Evolutionary conservation across 2,329 filamentous ascomycete species (phyloP), one percentile per base, ranked within the genome.

Genomic region (Arachnomyces sp.): DNA sequence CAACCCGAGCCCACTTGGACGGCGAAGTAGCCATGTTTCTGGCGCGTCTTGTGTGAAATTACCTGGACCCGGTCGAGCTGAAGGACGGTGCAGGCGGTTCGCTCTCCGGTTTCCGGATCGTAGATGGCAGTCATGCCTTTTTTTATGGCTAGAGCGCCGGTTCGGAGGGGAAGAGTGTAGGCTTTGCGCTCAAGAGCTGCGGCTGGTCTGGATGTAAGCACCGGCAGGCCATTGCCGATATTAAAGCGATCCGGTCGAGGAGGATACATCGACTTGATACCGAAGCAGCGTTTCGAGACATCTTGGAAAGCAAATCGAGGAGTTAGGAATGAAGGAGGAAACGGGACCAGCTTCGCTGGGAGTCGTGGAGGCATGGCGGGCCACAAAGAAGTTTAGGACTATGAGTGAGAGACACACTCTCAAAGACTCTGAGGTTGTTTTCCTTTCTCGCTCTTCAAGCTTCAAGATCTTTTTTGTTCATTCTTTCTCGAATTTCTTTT

Each of bases 51-150:
- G 67, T 86, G 82, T 44, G 83, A 81, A 30, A 95, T 72, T 7
- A 95, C 88, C 67, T 96, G 84, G 45, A 93, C 88, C 54, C 86
- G 76, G 64, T 98, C 92, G 54, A 98, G 74, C 69, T 96, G 89
- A 42, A 98, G 75, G 39, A 98, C 84, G 11, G 92, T 98, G 71
- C 88, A 95, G 14, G 89, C 75, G 43, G 82, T 84, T 49, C 90
- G 81, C 48, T 75, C 76, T 52, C 86, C 84, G 17, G 85, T 84
- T 53, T 80, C 77, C 0, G 75, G 66, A 57, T 88, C 82, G 73
- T 84, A 96, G 49, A 95, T 68, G 44, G 84, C 89, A 32, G 88
- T 94, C 86, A 98, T 96, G 63, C 92, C 92, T 69, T 89, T 90
- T 69, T 98, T 98, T 60, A 82, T 75, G 9, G 84, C 88, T 34